A percentile compares a stretch with the other conserved stretches of the same genome.
Conservation (phyloP, 768 basidiomycete species). For the Hemileccinum impolitum region DNA sequence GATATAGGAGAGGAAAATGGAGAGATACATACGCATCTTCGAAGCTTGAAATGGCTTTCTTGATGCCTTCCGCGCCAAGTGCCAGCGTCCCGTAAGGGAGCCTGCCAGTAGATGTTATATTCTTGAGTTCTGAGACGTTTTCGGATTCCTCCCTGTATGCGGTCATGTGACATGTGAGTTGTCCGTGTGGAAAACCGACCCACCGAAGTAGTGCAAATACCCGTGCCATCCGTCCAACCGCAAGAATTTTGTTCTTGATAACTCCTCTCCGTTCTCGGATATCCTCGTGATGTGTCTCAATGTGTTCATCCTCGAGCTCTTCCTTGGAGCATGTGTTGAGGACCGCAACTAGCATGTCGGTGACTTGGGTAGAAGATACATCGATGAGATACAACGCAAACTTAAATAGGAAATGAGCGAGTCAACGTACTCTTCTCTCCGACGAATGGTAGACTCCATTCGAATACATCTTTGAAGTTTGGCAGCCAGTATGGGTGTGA, state of each 20-base stretch:
- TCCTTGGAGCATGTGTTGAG: slow-evolving; percentile 94
- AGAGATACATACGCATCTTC: slow-evolving; percentile 56
- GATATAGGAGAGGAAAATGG: neutral
- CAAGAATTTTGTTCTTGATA: slow-evolving; percentile 74
- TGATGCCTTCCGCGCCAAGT: slow-evolving; percentile 66
- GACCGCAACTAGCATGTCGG: slow-evolving; percentile 96
- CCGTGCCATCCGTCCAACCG: slow-evolving; percentile 64
- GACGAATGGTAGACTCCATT: slow-evolving; percentile 96
- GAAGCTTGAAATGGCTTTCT: slow-evolving; percentile 65
- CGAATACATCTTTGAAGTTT: slow-evolving; percentile 98
- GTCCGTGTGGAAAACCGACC: slow-evolving; percentile 12
- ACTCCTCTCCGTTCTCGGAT: slow-evolving; percentile 43
- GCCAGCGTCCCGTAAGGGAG: slow-evolving; percentile 56
- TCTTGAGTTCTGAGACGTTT: slow-evolving; percentile 70
- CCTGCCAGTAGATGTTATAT: slow-evolving; percentile 45
- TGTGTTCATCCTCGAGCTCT: slow-evolving; percentile 76
- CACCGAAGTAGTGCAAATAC: slow-evolving; percentile 66
- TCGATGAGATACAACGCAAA: neutral
- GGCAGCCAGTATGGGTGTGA: slow-evolving; percentile 95
- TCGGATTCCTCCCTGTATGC: slow-evolving; percentile 56
- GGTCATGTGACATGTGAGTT: neutral
- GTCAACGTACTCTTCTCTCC: slow-evolving; percentile 85
- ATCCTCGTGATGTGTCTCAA: slow-evolving; percentile 26
- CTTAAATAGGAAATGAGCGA: neutral
- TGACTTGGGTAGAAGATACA: slow-evolving; percentile 57